Conservation (phyloP, 2,329 filamentous ascomycete species). For the Alternaria sp. region DNA sequence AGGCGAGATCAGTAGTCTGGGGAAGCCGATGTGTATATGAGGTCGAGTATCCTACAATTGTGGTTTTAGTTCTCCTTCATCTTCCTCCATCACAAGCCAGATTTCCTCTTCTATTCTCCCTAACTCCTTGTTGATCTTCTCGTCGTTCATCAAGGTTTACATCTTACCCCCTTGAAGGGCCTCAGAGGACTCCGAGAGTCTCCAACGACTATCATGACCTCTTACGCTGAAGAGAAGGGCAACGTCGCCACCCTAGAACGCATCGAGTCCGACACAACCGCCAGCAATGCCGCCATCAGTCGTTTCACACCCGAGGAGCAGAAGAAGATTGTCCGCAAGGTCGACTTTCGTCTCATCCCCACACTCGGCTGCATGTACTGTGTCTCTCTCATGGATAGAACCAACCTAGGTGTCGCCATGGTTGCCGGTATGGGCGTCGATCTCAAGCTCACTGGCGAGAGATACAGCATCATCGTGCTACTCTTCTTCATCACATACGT, state of each 20-base stretch:
- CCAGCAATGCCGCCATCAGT: slow-evolving; percentile 24
- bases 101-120: neutral
- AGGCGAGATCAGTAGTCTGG: slow-evolving; percentile 8
- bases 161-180: neutral
- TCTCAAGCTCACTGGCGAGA: slow-evolving; percentile 35
- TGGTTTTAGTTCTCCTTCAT: neutral
- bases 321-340: slow-evolving; percentile 32
- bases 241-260: slow-evolving; percentile 22
- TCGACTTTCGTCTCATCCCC: slow-evolving; percentile 50
- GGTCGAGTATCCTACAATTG: neutral
- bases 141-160: neutral
- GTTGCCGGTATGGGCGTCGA: slow-evolving; percentile 40
- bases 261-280: slow-evolving; percentile 17
- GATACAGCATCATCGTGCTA: slow-evolving; percentile 30
- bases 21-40: slow-evolving; percentile 14
- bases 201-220: slow-evolving; percentile 14
- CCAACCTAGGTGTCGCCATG: slow-evolving; percentile 48
- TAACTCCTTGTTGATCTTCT: neutral
- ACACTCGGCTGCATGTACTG: slow-evolving; percentile 51
- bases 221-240: slow-evolving; percentile 30
- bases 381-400: slow-evolving; percentile 49
- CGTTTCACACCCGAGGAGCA: slow-evolving; percentile 30
- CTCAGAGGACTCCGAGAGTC: neutral
- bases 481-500: slow-evolving; percentile 38
- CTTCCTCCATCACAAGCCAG: neutral